Base-by-base conservation (phyloP, 495 filamentous ascomycete genomes). In the Trichoderma erinaceum region DNA sequence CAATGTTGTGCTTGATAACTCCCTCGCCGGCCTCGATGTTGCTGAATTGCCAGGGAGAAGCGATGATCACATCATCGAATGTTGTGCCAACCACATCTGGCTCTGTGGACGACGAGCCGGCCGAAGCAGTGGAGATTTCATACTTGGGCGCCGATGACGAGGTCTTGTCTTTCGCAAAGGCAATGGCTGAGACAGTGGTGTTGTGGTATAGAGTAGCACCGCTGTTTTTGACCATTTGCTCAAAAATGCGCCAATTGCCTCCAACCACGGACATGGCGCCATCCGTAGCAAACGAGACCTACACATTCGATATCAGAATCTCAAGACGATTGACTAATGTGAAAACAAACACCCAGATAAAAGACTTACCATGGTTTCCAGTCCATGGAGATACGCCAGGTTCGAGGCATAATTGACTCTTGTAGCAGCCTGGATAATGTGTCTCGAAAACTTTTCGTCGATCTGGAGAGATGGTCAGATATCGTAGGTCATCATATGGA, bases 391-490 rank as follows among this genome's bases (percentile, higher is more conserved):
- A 58, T 88, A 75, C 3, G 78, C 82, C 8, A 99, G 74, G 69
- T 99, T 97, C 70, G 94, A 91, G 0, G 90, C 95, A 79, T 98
- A 98, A 74, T 99, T 99, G 56, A 98, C 95, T 6, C 95, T 83
- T 0, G 95, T 98, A 70, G 88, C 90, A 2, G 95, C 92, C 78
- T 98, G 96, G 15, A 99, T 86, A 52, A 99, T 87, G 63, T 99
- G 93, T 13, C 86, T 86, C 2, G 90, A 78, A 73, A 96, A 99
- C 12, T 76, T 70, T 0, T 81, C 77, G 3, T 82, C 82, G 48
- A 98, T 85, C 82, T 86, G 21, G 15, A 15, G 23, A 44, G 68
- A 27, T 68, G 65, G 25, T n/a, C 56, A 32, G 29, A 10, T 18
- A 64, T 18, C 8, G 29, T n/a, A n/a, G n/a, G n/a, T 41, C 50